These are phyloP conservation scores for Parsonsia alboflavescens DNA, from an alignment of 257 asterid genomes.

Conservation along the genomic window DNA sequence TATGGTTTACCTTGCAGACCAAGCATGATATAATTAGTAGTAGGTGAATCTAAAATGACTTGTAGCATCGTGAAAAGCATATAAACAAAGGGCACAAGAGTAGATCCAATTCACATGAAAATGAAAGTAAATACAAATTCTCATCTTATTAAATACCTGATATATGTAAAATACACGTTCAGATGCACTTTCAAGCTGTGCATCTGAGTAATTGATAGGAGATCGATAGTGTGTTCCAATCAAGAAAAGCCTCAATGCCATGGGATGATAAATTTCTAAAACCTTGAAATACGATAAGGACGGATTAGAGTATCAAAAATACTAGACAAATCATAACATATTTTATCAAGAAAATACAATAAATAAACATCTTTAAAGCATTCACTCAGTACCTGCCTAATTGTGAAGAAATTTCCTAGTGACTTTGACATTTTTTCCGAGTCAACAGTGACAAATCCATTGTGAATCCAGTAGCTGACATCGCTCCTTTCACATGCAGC, in stretches of 20 bases:
- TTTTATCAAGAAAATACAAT: background rate
- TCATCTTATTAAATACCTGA: conserved; percentile 46
- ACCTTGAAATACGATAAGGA: conserved; percentile 46
- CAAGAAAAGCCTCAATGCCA: conserved; percentile 83
- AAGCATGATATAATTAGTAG: background rate
- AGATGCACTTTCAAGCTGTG: conserved; percentile 86
- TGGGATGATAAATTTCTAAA: conserved; percentile 78
- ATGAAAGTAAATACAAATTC: background rate
- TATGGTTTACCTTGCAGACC: background rate
- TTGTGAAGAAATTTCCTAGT: conserved; percentile 94
- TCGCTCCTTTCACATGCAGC: conserved; percentile 74
- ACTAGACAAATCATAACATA: background rate
- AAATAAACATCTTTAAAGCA: background rate
- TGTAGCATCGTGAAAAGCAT: background rate
- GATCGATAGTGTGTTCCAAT: conserved; percentile 90
- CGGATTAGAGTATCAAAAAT: conserved; percentile 10
- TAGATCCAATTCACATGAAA: background rate
- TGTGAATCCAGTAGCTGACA: conserved; percentile 85
- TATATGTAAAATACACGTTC: conserved; percentile 84
- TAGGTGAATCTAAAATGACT: background rate
- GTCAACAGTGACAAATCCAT: conserved; percentile 91
- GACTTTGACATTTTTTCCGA: conserved; percentile 97
- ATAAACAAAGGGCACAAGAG: background rate
- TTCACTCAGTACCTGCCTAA: conserved; percentile 58
- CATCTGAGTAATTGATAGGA: conserved; percentile 81